phyloP scores from a whole-genome alignment of 1,284 basidiomycete genomes.

The Rugosomyces carneus region DNA sequence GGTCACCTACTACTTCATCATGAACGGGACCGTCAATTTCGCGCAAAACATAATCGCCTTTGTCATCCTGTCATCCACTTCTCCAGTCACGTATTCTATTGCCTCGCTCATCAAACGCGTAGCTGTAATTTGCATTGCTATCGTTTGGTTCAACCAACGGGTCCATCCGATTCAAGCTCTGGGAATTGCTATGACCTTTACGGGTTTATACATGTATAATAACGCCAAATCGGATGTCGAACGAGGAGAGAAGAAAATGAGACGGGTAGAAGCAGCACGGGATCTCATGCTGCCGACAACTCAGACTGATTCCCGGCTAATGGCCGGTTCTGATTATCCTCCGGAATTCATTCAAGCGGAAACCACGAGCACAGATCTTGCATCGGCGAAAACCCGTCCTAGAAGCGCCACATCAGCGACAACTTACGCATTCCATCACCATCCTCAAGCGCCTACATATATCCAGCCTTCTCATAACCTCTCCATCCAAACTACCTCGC shows the following conservation, averaged over 20 bases:
- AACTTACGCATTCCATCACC: slow-evolving; percentile 19
- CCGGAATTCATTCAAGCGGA: slow-evolving; percentile 26
- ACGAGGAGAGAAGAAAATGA: slow-evolving; percentile 82
- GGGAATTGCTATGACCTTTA: slow-evolving; percentile 88
- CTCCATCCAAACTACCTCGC: slow-evolving; percentile 24
- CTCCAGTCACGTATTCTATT: slow-evolving; percentile 98
- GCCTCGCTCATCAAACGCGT: slow-evolving; percentile 97
- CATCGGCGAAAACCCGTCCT: slow-evolving; percentile 29
- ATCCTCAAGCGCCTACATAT: slow-evolving; percentile 17
- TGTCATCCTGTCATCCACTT: slow-evolving; percentile 90
- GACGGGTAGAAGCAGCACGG: slow-evolving; percentile 75
- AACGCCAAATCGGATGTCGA: slow-evolving; percentile 90
- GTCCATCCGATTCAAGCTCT: slow-evolving; percentile 82
- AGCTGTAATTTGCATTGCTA: slow-evolving; percentile 95
- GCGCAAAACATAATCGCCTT: slow-evolving; percentile 97
- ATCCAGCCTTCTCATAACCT: slow-evolving; percentile 17
- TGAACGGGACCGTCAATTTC: slow-evolving; percentile 96
- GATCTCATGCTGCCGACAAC: slow-evolving; percentile 70
- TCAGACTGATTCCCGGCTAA: slow-evolving; percentile 46
- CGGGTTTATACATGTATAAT: slow-evolving; percentile 96
- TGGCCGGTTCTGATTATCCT: slow-evolving; percentile 36
- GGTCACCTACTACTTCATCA: slow-evolving; percentile 71
- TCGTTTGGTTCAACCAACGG: slow-evolving; percentile 92
- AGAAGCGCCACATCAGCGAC: slow-evolving; percentile 25
- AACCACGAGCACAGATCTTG: slow-evolving; percentile 29